These are phyloP conservation scores for Fusarium temperatum DNA, from an alignment of 2,329 filamentous ascomycete species.

Conservation along the genomic window DNA sequence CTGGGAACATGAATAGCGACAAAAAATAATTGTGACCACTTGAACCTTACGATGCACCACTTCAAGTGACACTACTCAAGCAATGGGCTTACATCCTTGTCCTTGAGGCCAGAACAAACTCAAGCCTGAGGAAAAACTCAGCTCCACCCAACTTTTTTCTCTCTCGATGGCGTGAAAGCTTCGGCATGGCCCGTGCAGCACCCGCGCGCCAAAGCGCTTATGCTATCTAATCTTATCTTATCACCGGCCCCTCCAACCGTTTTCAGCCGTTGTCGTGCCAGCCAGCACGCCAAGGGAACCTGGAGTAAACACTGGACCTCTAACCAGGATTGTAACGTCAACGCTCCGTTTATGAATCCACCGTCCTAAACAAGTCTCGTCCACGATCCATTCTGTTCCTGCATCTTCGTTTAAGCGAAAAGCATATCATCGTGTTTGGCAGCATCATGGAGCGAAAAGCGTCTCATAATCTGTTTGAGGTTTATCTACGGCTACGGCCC, in stretches of 20 bases:
- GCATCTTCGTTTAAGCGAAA: constrained; percentile 17
- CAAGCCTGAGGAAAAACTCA: constrained; percentile 10
- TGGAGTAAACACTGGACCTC: constrained; percentile 20
- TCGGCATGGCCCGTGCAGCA: constrained; percentile 16
- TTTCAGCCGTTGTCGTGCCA: constrained; percentile 35
- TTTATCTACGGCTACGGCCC: constrained; percentile 85
- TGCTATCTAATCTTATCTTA: constrained; percentile 29
- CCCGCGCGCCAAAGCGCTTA: constrained; percentile 23
- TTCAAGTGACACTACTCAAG: constrained; percentile 30
- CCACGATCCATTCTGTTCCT: constrained; percentile 6
- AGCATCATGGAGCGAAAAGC: constrained; percentile 52
- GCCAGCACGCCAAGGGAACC: constrained; percentile 6
- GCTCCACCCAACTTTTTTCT: constrained; percentile 7
- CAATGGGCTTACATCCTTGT: constrained; percentile 8
- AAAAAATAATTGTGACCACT: background rate
- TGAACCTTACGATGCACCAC: constrained; percentile 35
- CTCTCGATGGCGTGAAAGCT: background rate
- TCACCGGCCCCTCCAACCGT: background rate
- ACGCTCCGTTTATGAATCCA: constrained; percentile 37
- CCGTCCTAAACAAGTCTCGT: constrained; percentile 15
- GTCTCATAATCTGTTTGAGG: constrained; percentile 78
- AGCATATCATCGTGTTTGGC: background rate
- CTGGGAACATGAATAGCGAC: background rate
- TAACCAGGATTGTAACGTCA: constrained; percentile 20
- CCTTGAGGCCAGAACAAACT: constrained; percentile 4